Evolutionary conservation across 768 basidiomycete genomes (phyloP), one percentile per base, ranked within the genome.

Genomic region (Hericium coralloides): DNA sequence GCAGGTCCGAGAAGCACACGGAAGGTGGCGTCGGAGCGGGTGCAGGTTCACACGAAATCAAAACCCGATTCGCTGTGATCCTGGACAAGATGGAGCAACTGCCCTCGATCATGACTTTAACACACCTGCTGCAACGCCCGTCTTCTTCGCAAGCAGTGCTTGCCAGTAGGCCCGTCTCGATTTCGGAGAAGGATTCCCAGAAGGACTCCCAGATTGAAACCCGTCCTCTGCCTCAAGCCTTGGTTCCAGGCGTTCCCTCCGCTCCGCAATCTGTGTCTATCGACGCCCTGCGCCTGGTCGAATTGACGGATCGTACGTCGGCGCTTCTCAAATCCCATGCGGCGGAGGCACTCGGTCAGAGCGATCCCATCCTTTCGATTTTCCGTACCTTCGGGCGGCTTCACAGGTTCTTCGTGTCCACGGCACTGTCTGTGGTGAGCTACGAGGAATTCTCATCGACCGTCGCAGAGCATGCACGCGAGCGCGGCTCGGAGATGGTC

Each of bases 281-380:
- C 37, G 82, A 92, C 60, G 88, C 89, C 0, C 78, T 98, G 2
- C 92, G 95, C 18, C 78, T 98, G 8, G 82, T 98, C 63, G 94
- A 98, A 67, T 74, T 98, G 48, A 89, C 91, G 1, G 86, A 86
- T 38, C 87, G 97, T 57, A 90, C 90, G 1, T 93, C 91, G 2
- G 87, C 89, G 1, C 82, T 95, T 38, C 81, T 98, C 69, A 87
- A 83, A 65, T 89, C 89, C 1, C 82, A 89, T 53, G 84, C 84
- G 59, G 81, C 85, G 1, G 88, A 90, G 18, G 73, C 79, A 3
- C 74, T 94, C 25, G 76, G 89, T 39, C 76, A 75, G 56, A 82
- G 78, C 47, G 92, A 94, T 64, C 79, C 92, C 3, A 70, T 93
- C 39, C 71, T 90, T 15, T 80, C 82, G 2, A 77, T 90, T 25